Conservation (phyloP, 1,139 yeast species). For the Zygotorulaspora mrakii region DNA sequence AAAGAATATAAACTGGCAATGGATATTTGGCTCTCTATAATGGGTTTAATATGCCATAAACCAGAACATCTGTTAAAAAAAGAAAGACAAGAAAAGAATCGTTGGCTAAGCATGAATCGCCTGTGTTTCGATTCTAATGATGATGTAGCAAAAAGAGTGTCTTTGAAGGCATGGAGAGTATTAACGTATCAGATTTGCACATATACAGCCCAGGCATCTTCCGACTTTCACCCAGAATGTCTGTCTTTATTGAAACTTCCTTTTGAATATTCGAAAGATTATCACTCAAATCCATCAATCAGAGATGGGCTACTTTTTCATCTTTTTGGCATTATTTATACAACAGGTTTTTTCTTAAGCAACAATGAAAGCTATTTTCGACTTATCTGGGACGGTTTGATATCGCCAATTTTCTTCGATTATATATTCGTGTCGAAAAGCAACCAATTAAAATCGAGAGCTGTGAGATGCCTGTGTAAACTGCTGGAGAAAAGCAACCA, state of each 20-base stretch:
- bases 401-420: conserved; percentile 16
- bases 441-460: conserved; percentile 9
- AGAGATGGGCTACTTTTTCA: conserved; percentile 18
- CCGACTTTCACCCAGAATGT: conserved; percentile 5
- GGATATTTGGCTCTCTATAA: conserved; percentile 33
- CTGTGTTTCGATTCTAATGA: conserved; percentile 17
- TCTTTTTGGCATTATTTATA: conserved; percentile 20
- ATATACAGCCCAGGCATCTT: conserved; percentile 9
- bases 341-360: conserved; percentile 7
- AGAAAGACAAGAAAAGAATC: conserved; percentile 8
- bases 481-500: conserved; percentile 7
- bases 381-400: conserved; percentile 18
- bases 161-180: conserved; percentile 33
- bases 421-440: conserved; percentile 8
- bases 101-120: conserved; percentile 28
- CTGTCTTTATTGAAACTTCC: conserved; percentile 19
- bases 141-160: conserved; percentile 15
- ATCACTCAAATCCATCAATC: conserved; percentile 6
- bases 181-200: conserved; percentile 24
- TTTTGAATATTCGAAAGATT: conserved; percentile 11
- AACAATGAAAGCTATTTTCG: conserved; percentile 5
- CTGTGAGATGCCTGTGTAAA: conserved; percentile 10
- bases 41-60: conserved; percentile 28
- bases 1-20: conserved; percentile 28
- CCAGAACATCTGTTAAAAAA: conserved; percentile 12